A percentile compares a stretch with the other conserved stretches of the same genome.
phyloP scores from a whole-genome alignment of 176 grass and related monocot genomes.

The Zea luxurians region DNA sequence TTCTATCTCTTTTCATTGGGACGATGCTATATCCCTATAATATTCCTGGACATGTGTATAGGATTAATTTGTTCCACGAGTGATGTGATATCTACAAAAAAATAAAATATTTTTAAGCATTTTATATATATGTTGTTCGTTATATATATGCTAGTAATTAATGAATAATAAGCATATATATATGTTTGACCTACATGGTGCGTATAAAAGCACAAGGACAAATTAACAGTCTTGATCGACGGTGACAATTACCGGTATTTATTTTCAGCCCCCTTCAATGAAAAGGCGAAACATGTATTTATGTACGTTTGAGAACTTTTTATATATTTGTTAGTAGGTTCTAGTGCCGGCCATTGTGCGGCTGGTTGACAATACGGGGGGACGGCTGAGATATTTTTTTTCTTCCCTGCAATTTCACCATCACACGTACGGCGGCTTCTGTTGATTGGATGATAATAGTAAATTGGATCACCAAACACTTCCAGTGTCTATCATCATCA shows the following conservation, averaged over 20 bases:
- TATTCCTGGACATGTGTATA: slow-evolving; percentile 1
- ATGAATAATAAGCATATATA: neutral
- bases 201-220: neutral
- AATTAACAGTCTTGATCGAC: slow-evolving; percentile 18
- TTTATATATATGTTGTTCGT: neutral
- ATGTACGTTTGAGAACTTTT: neutral
- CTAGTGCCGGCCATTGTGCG: slow-evolving; percentile 40
- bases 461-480: neutral
- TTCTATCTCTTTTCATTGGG: neutral
- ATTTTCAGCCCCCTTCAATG: slow-evolving; percentile 27
- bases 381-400: slow-evolving; percentile 1
- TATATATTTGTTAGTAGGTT: neutral
- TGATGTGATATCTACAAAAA: slow-evolving; percentile 28
- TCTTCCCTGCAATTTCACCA: slow-evolving; percentile 17
- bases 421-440: slow-evolving; percentile 46
- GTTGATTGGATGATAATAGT: slow-evolving; percentile 21
- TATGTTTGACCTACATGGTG: slow-evolving; percentile 6
- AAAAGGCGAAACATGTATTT: slow-evolving; percentile 45
- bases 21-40: neutral
- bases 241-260: slow-evolving; percentile 15
- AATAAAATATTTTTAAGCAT: neutral
- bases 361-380: slow-evolving; percentile 24
- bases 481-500: neutral
- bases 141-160: neutral
- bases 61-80: neutral